Evolutionary conservation across 31 red algal species (phyloP).

Genomic region (Odonthalia washingtoniensis): DNA sequence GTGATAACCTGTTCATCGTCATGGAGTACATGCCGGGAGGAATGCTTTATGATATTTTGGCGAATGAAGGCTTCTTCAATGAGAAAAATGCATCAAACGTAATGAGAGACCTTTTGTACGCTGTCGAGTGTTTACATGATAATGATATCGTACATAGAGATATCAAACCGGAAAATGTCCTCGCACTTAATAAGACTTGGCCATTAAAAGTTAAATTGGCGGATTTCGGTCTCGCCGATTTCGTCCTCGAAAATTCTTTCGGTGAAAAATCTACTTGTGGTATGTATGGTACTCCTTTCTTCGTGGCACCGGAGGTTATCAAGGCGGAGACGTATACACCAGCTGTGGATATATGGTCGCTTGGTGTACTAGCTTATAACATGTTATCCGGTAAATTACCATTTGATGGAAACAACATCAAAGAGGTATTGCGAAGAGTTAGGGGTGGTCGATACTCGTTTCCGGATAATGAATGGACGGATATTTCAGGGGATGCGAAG

Average conservation of each 20-base stretch:
- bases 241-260: slow-evolving; percentile 81
- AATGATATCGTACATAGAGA: slow-evolving; percentile 96
- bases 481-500: slow-evolving; percentile 87
- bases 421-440: slow-evolving; percentile 83
- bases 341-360: slow-evolving; percentile 92
- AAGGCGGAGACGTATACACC: slow-evolving; percentile 76
- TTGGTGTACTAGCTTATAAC: slow-evolving; percentile 93
- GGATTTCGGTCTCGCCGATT: slow-evolving; percentile 95
- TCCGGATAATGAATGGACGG: slow-evolving; percentile 79
- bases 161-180: slow-evolving; percentile 97
- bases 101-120: slow-evolving; percentile 81
- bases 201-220: slow-evolving; percentile 89
- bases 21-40: no score
- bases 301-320: slow-evolving; percentile 95
- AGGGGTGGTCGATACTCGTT: slow-evolving; percentile 71
- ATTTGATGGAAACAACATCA: slow-evolving; percentile 89
- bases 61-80: no score
- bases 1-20: slow-evolving; percentile 92
- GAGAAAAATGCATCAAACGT: slow-evolving; percentile 77
- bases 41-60: no score
- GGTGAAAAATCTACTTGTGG: slow-evolving; percentile 78
- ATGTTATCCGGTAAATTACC: slow-evolving; percentile 94
- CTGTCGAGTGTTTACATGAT: slow-evolving; percentile 82
- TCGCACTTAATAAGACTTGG: slow-evolving; percentile 73
- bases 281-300: slow-evolving; percentile 92